Base-by-base conservation (phyloP, 768 basidiomycete genomes). In the Roridomyces roridus region DNA sequence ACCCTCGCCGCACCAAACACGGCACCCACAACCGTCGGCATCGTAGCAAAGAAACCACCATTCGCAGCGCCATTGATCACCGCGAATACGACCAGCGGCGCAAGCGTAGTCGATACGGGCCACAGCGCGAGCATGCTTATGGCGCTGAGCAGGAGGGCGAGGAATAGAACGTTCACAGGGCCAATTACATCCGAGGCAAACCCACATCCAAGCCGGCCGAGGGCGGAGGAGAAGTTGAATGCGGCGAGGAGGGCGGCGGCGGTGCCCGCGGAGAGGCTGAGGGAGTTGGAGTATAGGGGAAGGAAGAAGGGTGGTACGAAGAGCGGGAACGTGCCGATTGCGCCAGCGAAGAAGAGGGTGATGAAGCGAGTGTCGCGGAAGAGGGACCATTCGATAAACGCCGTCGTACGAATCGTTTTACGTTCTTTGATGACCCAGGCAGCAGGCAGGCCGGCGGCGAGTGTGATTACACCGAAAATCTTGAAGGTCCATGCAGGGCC, bases 281-380 rank as follows among this genome's bases (percentile, higher is more conserved):
- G 59, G 2, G 71, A 72, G 4, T 65, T 61, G 48, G 71, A 69
- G 51, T 74, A 76, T 10, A 68, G 63, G 1, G 72, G 74, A 42
- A 74, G 72, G 64, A 76, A 75, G 63, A 73, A 76, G 11, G 70
- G 68, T 1, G 74, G 67, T 21, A 73, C 71, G 31, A 76, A 69
- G 9, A 72, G 55, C n/a, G 71, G 73, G 51, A 76, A 76, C 15
- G 71, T 72, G 23, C 67, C 70, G 23, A 73, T 55, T n/a, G 63
- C 71, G 26, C 68, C 70, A 4, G 69, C 71, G n/a, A 73, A 29
- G 53, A 68, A 73, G 7, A 74, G 63, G 7, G 66, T 49, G 14
- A 61, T 45, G 31, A 61, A 61, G 18, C 55, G 55, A n/a, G 43
- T n/a, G 58, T 74, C 71, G 46, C 48, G 60, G 59, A 73, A 73